Conservation (phyloP, 495 filamentous ascomycete species). For the Xylona heveae region DNA sequence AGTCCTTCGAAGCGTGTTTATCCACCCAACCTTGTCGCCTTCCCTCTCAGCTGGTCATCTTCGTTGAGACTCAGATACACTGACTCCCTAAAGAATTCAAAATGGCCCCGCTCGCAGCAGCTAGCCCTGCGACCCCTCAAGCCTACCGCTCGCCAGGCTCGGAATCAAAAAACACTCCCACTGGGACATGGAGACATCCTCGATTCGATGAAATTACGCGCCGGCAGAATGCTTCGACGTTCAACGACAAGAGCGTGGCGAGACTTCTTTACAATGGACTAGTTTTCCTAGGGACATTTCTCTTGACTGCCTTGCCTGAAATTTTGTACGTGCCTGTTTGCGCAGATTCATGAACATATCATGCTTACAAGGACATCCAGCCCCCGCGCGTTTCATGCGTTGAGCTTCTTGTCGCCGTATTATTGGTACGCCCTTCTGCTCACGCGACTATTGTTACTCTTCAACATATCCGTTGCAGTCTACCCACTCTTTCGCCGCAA, state of each 20-base stretch:
- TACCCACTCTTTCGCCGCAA: slow-evolving; percentile 44
- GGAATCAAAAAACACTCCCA: slow-evolving; percentile 30
- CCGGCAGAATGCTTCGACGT: slow-evolving; percentile 49
- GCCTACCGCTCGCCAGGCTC: slow-evolving; percentile 14
- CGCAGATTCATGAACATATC: neutral
- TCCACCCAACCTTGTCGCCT: too few species aligned
- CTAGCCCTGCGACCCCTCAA: too few species aligned
- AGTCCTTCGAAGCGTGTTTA: too few species aligned
- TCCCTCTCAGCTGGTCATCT: too few species aligned
- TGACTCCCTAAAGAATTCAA: too few species aligned
- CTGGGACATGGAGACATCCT: slow-evolving; percentile 80
- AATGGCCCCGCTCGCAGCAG: too few species aligned
- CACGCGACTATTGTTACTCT: slow-evolving; percentile 34
- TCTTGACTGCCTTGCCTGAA: neutral
- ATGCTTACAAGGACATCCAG: neutral
- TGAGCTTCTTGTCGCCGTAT: too few species aligned
- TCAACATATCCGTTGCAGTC: slow-evolving; percentile 43
- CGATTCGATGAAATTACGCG: slow-evolving; percentile 54
- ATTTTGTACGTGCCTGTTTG: neutral
- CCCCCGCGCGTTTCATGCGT: too few species aligned
- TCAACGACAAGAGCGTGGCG: slow-evolving; percentile 46
- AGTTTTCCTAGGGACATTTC: neutral
- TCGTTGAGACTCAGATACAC: too few species aligned
- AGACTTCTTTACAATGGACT: slow-evolving; percentile 23
- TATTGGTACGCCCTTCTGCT: too few species aligned